A percentile compares a stretch with the other conserved stretches of the same genome.
Conservation (phyloP, 768 basidiomycete genomes). For the Termitomyces sp. region DNA sequence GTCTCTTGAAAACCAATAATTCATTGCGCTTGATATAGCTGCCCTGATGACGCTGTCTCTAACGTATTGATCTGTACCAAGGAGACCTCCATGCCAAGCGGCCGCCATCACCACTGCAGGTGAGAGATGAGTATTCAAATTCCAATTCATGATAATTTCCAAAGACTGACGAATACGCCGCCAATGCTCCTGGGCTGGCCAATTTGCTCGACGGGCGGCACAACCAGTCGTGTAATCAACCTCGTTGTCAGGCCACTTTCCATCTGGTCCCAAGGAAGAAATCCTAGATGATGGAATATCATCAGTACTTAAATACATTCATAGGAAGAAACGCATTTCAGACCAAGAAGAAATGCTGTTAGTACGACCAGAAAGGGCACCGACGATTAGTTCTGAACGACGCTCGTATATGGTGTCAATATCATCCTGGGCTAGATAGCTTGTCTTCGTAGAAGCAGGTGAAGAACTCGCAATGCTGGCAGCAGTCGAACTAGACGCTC, state of each 20-base stretch:
- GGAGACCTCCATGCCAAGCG: conserved; percentile 50
- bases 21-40: conserved; percentile 46
- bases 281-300: conserved; percentile 29
- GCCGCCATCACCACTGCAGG: conserved; percentile 46
- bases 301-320: not conserved
- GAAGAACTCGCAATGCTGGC: not conserved
- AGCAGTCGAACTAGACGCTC: not conserved
- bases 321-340: not conserved
- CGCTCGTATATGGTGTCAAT: conserved; percentile 28
- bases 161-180: conserved; percentile 37
- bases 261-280: conserved; percentile 39
- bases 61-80: conserved; percentile 35
- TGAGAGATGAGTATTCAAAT: not conserved
- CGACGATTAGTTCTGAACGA: conserved; percentile 39
- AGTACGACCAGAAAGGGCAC: conserved; percentile 24
- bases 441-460: conserved; percentile 3
- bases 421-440: conserved; percentile 20
- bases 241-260: conserved; percentile 50
- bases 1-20: conserved; percentile 60
- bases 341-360: conserved; percentile 13
- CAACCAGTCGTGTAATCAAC: conserved; percentile 65
- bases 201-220: conserved; percentile 56
- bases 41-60: conserved; percentile 32
- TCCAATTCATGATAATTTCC: not conserved
- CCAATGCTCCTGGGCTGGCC: conserved; percentile 65